Conservation (phyloP, 2,329 filamentous ascomycete species). For the Dryadomyces quercivorus region DNA sequence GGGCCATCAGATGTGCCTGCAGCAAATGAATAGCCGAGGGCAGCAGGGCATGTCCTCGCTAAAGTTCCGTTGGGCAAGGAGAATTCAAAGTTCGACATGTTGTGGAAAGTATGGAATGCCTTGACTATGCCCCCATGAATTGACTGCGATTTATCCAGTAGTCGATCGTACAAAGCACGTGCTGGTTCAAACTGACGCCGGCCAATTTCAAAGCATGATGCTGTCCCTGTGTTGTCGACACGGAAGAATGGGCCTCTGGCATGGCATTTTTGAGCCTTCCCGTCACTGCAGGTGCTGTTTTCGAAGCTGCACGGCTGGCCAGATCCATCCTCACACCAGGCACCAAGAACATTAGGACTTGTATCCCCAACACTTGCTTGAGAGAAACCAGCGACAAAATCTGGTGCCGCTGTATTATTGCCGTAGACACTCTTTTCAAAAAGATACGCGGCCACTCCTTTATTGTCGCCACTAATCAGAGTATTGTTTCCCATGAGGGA, state of each 20-base stretch:
- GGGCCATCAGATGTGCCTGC: slow-evolving; percentile 84
- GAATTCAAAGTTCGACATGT: slow-evolving; percentile 66
- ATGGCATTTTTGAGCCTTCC: slow-evolving; percentile 55
- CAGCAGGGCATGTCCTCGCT: slow-evolving; percentile 69
- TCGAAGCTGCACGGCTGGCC: slow-evolving; percentile 56
- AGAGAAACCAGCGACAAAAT: slow-evolving; percentile 81
- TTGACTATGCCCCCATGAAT: slow-evolving; percentile 55
- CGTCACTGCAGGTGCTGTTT: slow-evolving; percentile 66
- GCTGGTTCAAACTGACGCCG: slow-evolving; percentile 51
- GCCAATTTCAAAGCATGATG: slow-evolving; percentile 69
- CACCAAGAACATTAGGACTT: slow-evolving; percentile 70
- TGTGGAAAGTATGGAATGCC: slow-evolving; percentile 68
- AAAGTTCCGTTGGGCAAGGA: slow-evolving; percentile 56
- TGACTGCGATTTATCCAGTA: slow-evolving; percentile 32
- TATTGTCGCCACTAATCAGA: slow-evolving; percentile 80
- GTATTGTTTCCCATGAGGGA: slow-evolving; percentile 87
- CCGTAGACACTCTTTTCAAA: slow-evolving; percentile 60
- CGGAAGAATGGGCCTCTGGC: slow-evolving; percentile 57
- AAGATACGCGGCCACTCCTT: slow-evolving; percentile 74
- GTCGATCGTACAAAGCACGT: slow-evolving; percentile 32
- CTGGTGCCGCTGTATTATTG: slow-evolving; percentile 38
- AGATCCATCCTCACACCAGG: slow-evolving; percentile 76
- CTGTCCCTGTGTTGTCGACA: slow-evolving; percentile 54
- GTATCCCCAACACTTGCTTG: slow-evolving; percentile 87
- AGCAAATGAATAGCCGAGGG: slow-evolving; percentile 79